These are phyloP conservation scores for Hemileccinum rubropunctum DNA, from an alignment of 768 basidiomycete genomes.

Conservation along the genomic window DNA sequence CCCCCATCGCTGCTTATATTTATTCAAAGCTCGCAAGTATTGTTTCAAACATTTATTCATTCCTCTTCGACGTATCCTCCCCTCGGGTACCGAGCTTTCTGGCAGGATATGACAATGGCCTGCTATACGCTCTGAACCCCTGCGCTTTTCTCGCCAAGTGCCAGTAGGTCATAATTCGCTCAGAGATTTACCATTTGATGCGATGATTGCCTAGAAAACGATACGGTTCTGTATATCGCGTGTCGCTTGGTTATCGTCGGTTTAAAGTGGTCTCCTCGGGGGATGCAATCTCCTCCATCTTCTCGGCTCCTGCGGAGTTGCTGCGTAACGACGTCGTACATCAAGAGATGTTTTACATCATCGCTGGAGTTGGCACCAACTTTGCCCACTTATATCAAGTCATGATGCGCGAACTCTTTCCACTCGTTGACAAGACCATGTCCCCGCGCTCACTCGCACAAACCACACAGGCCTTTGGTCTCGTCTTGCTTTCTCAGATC, in stretches of 20 bases:
- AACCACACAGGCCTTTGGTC: slow-evolving; percentile 12
- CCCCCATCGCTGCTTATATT: neutral
- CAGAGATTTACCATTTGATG: neutral
- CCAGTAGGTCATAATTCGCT: slow-evolving; percentile 17
- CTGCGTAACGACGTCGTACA: slow-evolving; percentile 16
- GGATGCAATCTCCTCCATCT: slow-evolving; percentile 10
- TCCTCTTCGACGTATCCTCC: neutral
- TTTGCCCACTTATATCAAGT: slow-evolving; percentile 10
- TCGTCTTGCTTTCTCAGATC: slow-evolving; percentile 10
- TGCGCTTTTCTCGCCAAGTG: too few species aligned
- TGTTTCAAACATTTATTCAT: neutral
- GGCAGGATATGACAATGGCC: slow-evolving; percentile 15
- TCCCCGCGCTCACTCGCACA: slow-evolving; percentile 11
- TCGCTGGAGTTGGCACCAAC: slow-evolving; percentile 11
- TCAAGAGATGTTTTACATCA: slow-evolving; percentile 6
- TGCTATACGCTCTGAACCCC: slow-evolving; percentile 14
- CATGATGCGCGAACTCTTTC: slow-evolving; percentile 20
- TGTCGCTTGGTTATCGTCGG: slow-evolving; percentile 17
- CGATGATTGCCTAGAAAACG: slow-evolving; percentile 6
- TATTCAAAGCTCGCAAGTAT: too few species aligned
- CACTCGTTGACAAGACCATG: slow-evolving; percentile 19
- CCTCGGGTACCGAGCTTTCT: slow-evolving; percentile 12
- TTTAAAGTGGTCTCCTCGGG: slow-evolving; percentile 17
- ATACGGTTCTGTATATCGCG: slow-evolving; percentile 14
- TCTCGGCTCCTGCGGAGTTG: neutral